Conservation (phyloP, 2,329 filamentous ascomycete species). For the Ophiostoma tasmaniense region DNA sequence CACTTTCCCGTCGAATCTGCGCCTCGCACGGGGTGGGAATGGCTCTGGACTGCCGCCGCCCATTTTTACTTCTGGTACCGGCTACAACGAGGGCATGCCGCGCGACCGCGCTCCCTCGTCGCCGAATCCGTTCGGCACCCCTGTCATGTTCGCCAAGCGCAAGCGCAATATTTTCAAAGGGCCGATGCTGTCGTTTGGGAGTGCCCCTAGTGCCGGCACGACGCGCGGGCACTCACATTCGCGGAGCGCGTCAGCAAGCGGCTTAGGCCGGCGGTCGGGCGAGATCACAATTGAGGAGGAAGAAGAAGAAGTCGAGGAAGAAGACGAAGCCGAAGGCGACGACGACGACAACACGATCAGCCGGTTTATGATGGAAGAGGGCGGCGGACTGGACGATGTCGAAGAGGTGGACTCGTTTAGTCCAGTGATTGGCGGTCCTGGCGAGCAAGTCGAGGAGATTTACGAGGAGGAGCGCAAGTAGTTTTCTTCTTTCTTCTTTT, state of each 20-base stretch:
- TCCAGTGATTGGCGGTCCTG: slow-evolving; percentile 39
- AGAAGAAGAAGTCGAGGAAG: slow-evolving; percentile 45
- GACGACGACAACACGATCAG: slow-evolving; percentile 10
- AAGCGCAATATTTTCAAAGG: slow-evolving; percentile 80
- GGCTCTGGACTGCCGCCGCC: background rate
- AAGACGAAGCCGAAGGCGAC: slow-evolving; percentile 36
- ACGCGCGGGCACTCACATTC: slow-evolving; percentile 33
- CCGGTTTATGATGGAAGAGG: slow-evolving; percentile 15
- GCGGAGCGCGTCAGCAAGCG: slow-evolving; percentile 52
- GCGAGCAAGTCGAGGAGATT: slow-evolving; percentile 40
- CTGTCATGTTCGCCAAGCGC: slow-evolving; percentile 67
- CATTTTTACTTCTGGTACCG: background rate
- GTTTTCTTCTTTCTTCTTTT: background rate
- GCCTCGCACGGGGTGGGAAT: slow-evolving; percentile 57
- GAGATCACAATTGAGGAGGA: slow-evolving; percentile 67
- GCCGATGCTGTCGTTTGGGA: slow-evolving; percentile 54
- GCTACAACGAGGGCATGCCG: slow-evolving; percentile 53
- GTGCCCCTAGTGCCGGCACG: slow-evolving; percentile 22
- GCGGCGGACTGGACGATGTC: slow-evolving; percentile 28
- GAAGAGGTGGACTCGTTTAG: slow-evolving; percentile 54
- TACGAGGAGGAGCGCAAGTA: slow-evolving; percentile 31
- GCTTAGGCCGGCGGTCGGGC: slow-evolving; percentile 57
- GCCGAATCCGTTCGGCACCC: slow-evolving; percentile 41
- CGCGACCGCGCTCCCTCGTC: slow-evolving; percentile 38
- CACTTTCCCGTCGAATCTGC: slow-evolving; percentile 76